Percentiles rank a stretch among this genome's conserved stretches.
phyloP scores from a whole-genome alignment of 345 rosid genomes.

The Kernera saxatilis region DNA sequence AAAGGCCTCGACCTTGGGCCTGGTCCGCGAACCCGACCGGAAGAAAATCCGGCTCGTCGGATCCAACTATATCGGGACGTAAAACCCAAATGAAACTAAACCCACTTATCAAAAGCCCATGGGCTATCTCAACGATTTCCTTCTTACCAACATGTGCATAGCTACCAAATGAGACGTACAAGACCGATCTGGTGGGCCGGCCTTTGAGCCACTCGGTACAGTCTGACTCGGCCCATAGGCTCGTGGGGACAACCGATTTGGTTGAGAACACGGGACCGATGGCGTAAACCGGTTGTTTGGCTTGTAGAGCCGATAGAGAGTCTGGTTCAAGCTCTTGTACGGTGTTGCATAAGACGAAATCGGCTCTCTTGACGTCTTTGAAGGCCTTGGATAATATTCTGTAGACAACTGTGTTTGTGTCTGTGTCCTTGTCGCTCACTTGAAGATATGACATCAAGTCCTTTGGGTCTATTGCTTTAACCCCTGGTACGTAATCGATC shows the following conservation, averaged over 20 bases:
- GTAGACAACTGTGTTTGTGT: conserved; percentile 37
- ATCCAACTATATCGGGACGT: conserved; percentile 58
- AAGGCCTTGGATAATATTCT: conserved; percentile 44
- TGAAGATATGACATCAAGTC: conserved; percentile 65
- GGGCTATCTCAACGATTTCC: conserved; percentile 44
- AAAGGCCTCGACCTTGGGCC: conserved; percentile 34
- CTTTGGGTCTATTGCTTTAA: conserved; percentile 41
- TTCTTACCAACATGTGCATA: conserved; percentile 41
- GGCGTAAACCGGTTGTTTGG: conserved; percentile 40
- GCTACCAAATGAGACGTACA: conserved; percentile 59
- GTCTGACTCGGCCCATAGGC: conserved; percentile 64
- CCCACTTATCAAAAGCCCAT: conserved; percentile 43
- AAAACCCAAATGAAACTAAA: conserved; percentile 50
- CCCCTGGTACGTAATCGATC: conserved; percentile 59
- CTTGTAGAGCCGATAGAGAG: conserved; percentile 42
- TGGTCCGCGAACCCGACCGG: conserved; percentile 39
- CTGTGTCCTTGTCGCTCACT: conserved; percentile 34
- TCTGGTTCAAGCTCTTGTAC: conserved; percentile 52
- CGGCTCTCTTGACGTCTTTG: conserved; percentile 45
- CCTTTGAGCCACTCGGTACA: conserved; percentile 51
- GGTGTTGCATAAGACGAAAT: conserved; percentile 53
- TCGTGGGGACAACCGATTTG: conserved; percentile 40
- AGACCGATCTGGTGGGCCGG: conserved; percentile 37
- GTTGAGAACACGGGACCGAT: conserved; percentile 62
- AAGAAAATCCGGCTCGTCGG: conserved; percentile 38